Conservation (phyloP, 108 stramenopile genomes). For the Cyclotella kingstonii region DNA sequence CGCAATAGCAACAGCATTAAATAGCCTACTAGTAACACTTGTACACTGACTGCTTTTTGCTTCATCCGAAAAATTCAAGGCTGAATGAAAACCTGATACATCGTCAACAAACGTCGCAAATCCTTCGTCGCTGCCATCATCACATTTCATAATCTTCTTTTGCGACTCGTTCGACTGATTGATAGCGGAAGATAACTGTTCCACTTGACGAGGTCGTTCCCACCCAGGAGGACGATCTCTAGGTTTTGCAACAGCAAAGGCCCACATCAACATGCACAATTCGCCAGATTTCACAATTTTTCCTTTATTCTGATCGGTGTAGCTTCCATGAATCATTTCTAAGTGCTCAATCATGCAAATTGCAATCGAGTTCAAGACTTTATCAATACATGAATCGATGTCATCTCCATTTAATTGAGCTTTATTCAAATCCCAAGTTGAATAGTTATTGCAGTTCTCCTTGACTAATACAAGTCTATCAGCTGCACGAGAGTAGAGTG, state of each 20-base stretch:
- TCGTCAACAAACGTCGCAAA: slow-evolving; percentile 46
- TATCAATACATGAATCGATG: slow-evolving; percentile 33
- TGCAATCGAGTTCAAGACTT: slow-evolving; percentile 60
- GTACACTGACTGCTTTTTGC: slow-evolving; percentile 4
- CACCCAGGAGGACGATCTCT: slow-evolving; percentile 72
- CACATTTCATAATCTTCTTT: slow-evolving; percentile 4
- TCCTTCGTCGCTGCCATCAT: slow-evolving; percentile 31
- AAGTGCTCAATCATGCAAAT: slow-evolving; percentile 38
- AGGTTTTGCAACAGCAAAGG: slow-evolving; percentile 59
- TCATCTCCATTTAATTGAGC: slow-evolving; percentile 16
- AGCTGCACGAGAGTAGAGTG: slow-evolving; percentile 9
- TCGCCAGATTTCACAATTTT: slow-evolving; percentile 57
- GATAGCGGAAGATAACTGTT: slow-evolving; percentile 16
- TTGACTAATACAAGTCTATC: slow-evolving; percentile 23
- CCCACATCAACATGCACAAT: slow-evolving; percentile 78
- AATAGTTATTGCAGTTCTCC: slow-evolving; percentile 7
- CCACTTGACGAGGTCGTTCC: slow-evolving; percentile 60
- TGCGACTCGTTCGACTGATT: neutral
- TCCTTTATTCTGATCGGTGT: neutral
- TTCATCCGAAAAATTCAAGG: neutral
- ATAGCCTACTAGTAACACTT: slow-evolving; percentile 37
- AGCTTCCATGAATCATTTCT: slow-evolving; percentile 4
- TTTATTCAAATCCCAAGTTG: slow-evolving; percentile 34
- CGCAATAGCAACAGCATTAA: slow-evolving; percentile 65
- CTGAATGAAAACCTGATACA: neutral